Evolutionary conservation across 2,329 filamentous ascomycete species (phyloP), one percentile per base, ranked within the genome.

Genomic region (Onygenales sp.): DNA sequence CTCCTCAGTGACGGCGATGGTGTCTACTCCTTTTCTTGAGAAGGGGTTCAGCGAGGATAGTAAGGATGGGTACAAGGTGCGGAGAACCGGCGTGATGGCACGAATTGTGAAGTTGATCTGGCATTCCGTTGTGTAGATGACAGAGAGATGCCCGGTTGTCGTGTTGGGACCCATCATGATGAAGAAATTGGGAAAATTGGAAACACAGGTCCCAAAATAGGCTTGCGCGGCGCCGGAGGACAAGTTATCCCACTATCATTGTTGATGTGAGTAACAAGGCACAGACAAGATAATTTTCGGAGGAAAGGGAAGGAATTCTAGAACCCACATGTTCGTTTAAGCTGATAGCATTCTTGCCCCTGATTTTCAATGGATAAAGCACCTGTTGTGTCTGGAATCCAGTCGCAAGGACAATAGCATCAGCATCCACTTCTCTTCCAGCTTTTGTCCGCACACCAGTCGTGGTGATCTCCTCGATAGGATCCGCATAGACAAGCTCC

Each of bases 91-190:
- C 0, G 57, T 58, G 10, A 79, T 64, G 0, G 75, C 61, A 6
- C 72, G 67, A 6, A 74, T 60, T 14, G 66, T 65, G 55, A 76
- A 76, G 59, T 77, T 77, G 51, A 79, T 75, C 54, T 79, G 75
- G 57, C 76, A 78, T 58, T 79, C 76, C 0, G 72, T 71, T 0
- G 74, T 74, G 59, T 74, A 78, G 17, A 78, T 74, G 3, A 77
- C 76, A 0, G 70, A 75, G 0, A 76, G 62, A 56, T 79, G 77
- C 0, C 76, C 76, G 0, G 72, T 78, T 2, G 74, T 64, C 0
- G 71, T 75, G 57, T 75, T 75, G 8, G 67, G 74, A 0, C 73
- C 72, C 65, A 74, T 69, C 53, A 73, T 63, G 34, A 72, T 68
- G 62, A 74, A 75, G 60, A 77, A 71, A 55, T 76, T 77, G 3